These are phyloP conservation scores for Xanthoconium purpureum DNA, from an alignment of 768 basidiomycete species.

Conservation along the genomic window DNA sequence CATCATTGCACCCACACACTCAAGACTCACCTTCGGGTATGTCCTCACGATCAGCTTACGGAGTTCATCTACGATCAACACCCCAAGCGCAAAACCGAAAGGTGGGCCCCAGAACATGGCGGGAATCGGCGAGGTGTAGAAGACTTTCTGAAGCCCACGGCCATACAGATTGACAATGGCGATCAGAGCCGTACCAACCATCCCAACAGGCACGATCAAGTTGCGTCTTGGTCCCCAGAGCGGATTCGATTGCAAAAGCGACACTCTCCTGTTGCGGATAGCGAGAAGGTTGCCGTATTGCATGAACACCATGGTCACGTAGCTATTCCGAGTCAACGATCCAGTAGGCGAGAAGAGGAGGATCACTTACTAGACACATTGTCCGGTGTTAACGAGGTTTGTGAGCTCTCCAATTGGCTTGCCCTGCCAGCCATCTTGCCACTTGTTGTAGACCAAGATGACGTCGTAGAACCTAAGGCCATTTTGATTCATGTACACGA, in stretches of 20 bases:
- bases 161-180: slow-evolving; percentile 45
- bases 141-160: slow-evolving; percentile 41
- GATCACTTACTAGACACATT: slow-evolving; percentile 43
- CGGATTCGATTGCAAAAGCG: slow-evolving; percentile 42
- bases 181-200: slow-evolving; percentile 41
- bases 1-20: neutral
- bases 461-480: slow-evolving; percentile 37
- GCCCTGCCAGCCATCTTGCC: slow-evolving; percentile 36
- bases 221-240: slow-evolving; percentile 48
- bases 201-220: slow-evolving; percentile 35
- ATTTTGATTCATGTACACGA: slow-evolving; percentile 38
- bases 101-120: slow-evolving; percentile 49
- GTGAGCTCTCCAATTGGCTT: slow-evolving; percentile 30
- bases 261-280: slow-evolving; percentile 44
- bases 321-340: slow-evolving; percentile 27
- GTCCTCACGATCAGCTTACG: slow-evolving; percentile 44
- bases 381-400: slow-evolving; percentile 38
- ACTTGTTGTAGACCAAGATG: slow-evolving; percentile 41
- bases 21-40: slow-evolving; percentile 38
- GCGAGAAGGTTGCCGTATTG: slow-evolving; percentile 43
- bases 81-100: slow-evolving; percentile 40
- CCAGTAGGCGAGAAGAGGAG: neutral
- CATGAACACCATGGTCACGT: slow-evolving; percentile 47
- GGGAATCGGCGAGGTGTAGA: slow-evolving; percentile 42
- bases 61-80: slow-evolving; percentile 42